Evolutionary conservation across 1,284 basidiomycete species (phyloP), one percentile per base, ranked within the genome.

Genomic region (Leccinum holopus): DNA sequence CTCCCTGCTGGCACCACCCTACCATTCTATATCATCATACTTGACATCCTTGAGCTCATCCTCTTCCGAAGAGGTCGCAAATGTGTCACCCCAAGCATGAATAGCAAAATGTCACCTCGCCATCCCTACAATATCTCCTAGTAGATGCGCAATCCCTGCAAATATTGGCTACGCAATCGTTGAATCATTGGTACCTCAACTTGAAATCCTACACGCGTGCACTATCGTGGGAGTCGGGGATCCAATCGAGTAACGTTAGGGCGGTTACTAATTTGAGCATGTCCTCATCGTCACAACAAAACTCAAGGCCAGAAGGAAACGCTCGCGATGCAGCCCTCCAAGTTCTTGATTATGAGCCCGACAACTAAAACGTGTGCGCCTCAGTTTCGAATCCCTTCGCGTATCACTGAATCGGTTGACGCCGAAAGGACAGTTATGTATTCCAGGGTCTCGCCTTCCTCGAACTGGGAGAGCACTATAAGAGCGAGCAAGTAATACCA

Each of bases 331-430:
- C 88, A 32, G 85, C 87, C 11, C 75, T 81, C 25, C 82, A 87
- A 63, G 86, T 86, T 14, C 77, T 92, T 41, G 87, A 90, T 52
- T 87, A 86, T 68, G 92, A 94, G 63, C 82, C 89, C 3, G 84
- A 86, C 54, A 92, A 91, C 71, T 92, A 94, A 68, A 87, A 89
- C 68, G 91, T 88, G 92, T 95, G 74, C 72, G 90, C 81, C 55
- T 18, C 30, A 51, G 21, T 30, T 32, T 49, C 44, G 32, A 35
- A 53, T 58, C 25, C 28, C 37, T 56, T 49, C 56, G 25, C n/a
- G 12, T 44, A 49, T 54, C 30, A 10, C 39, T 5, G 33, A 35
- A 33, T 62, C 28, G 18, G 51, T 59, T 58, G 44, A 66, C 58
- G 32, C 58, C 49, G 55, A 6, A 3, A 41, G 14, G 7, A 41